Conservation (phyloP, 495 filamentous ascomycete genomes). For the Xeromyces bisporus region DNA sequence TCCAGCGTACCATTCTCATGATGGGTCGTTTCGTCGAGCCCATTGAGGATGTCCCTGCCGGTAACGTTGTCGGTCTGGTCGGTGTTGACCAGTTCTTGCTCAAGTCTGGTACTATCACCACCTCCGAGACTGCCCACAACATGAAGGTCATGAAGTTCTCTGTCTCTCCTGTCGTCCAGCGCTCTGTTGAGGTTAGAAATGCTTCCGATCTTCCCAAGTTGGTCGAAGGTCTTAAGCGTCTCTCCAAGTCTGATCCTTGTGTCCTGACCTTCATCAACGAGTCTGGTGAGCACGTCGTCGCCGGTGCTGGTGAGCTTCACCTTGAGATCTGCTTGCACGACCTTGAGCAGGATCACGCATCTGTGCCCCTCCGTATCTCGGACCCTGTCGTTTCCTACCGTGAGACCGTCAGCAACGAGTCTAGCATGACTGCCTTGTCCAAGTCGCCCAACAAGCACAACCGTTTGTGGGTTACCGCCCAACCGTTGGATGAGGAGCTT, state of each 20-base stretch:
- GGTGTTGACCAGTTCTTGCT: constrained; percentile 99
- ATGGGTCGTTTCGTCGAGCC: constrained; percentile 99
- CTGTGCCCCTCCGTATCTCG: constrained; percentile 89
- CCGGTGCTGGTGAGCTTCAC: constrained; percentile 97
- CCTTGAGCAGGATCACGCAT: constrained; percentile 98
- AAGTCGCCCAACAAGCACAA: constrained; percentile 99
- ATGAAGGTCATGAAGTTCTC: constrained; percentile 99
- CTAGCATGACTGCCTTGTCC: constrained; percentile 90
- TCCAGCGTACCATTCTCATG: constrained; percentile 99
- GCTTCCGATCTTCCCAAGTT: constrained; percentile 99
- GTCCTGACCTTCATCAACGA: constrained; percentile 76
- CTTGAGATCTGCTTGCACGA: constrained; percentile 99
- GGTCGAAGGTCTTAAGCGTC: constrained; percentile 99
- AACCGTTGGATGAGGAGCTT: constrained; percentile 83
- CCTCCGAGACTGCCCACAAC: constrained; percentile 95
- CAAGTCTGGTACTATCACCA: constrained; percentile 99
- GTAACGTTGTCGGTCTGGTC: constrained; percentile 98
- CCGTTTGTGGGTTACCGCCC: constrained; percentile 86
- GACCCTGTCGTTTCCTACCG: constrained; percentile 96
- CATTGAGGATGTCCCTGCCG: constrained; percentile 96
- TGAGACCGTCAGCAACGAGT: constrained; percentile 71
- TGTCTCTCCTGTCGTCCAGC: constrained; percentile 95
- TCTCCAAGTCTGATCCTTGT: constrained; percentile 99
- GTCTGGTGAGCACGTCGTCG: constrained; percentile 96
- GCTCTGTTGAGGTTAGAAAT: constrained; percentile 99